A percentile compares a stretch with the other conserved stretches of the same genome.
These are phyloP conservation scores for Pharnaceum exiguum DNA, from an alignment of 148 eudicot genomes.

Conservation along the genomic window DNA sequence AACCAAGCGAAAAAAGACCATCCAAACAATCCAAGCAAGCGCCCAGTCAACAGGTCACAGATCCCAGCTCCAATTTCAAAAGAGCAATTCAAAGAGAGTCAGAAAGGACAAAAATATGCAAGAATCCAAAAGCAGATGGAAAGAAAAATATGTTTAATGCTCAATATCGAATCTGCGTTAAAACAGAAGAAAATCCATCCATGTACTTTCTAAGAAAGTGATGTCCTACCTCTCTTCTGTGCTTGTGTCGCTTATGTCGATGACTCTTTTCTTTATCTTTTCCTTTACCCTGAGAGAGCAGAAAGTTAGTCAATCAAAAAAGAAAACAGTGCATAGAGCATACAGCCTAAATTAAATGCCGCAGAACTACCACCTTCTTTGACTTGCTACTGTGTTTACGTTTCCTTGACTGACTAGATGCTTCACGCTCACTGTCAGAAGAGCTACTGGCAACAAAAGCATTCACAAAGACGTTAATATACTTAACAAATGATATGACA, in stretches of 20 bases:
- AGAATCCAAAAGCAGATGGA: background rate
- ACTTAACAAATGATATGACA: background rate
- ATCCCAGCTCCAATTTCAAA: conserved; percentile 97
- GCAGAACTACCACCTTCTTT: conserved; percentile 53
- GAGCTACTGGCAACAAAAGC: conserved; percentile 38
- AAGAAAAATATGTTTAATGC: background rate
- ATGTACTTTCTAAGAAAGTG: conserved; percentile 12
- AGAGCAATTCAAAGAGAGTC: conserved; percentile 68
- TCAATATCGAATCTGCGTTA: background rate
- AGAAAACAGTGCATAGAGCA: background rate
- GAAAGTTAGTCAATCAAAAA: conserved; percentile 8
- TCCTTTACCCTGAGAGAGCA: conserved; percentile 52
- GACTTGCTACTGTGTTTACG: conserved; percentile 51
- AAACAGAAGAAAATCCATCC: background rate
- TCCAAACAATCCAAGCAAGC: conserved; percentile 59
- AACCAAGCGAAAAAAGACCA: conserved; percentile 58
- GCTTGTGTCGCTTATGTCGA: conserved; percentile 56
- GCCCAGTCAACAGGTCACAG: conserved; percentile 55
- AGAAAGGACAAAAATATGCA: conserved; percentile 40
- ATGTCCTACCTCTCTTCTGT: conserved; percentile 72
- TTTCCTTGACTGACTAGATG: conserved; percentile 51
- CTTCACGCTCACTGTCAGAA: conserved; percentile 64
- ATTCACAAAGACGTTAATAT: conserved; percentile 1
- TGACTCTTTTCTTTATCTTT: conserved; percentile 70
- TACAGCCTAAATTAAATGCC: conserved; percentile 3